Evolutionary conservation across 345 rosid species (phyloP).

Genomic region (Excoecaria agallocha): DNA sequence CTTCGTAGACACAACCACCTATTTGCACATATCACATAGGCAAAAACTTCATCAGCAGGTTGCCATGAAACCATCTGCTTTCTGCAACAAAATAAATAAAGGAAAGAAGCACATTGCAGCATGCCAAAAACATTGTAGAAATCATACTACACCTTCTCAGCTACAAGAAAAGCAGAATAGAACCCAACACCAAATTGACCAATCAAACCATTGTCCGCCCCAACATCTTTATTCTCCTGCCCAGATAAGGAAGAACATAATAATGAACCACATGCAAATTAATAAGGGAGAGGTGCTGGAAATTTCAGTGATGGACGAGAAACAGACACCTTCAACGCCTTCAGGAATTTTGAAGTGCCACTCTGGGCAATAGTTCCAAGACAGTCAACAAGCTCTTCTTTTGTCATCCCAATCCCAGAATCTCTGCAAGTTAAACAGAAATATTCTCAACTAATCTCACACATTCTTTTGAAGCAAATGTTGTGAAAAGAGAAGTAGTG

Average conservation of each 20-base stretch:
- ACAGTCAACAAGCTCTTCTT: slow-evolving; percentile 89
- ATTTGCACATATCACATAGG: slow-evolving; percentile 16
- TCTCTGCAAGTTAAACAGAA: slow-evolving; percentile 50
- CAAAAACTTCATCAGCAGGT: slow-evolving; percentile 12
- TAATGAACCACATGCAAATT: neutral
- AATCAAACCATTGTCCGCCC: slow-evolving; percentile 81
- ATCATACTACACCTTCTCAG: slow-evolving; percentile 65
- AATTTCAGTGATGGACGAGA: neutral
- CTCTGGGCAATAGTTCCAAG: slow-evolving; percentile 99
- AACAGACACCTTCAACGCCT: slow-evolving; percentile 74
- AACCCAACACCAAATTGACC: slow-evolving; percentile 99
- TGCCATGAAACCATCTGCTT: neutral
- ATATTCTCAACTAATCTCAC: neutral
- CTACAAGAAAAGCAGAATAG: slow-evolving; percentile 95
- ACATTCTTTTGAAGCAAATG: neutral
- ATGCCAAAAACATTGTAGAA: neutral
- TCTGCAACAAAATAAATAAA: neutral
- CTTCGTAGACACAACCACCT: slow-evolving; percentile 93
- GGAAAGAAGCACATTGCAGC: neutral
- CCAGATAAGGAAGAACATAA: slow-evolving; percentile 1
- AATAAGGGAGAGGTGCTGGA: neutral
- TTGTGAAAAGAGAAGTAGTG: neutral
- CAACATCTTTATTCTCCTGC: slow-evolving; percentile 89
- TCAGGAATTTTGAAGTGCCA: slow-evolving; percentile 91
- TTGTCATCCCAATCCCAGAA: slow-evolving; percentile 98